Percentiles rank a stretch among this genome's conserved stretches.
Evolutionary conservation across 352 stramenopile species (phyloP).

Genomic region (Phytophthora foliorum): DNA sequence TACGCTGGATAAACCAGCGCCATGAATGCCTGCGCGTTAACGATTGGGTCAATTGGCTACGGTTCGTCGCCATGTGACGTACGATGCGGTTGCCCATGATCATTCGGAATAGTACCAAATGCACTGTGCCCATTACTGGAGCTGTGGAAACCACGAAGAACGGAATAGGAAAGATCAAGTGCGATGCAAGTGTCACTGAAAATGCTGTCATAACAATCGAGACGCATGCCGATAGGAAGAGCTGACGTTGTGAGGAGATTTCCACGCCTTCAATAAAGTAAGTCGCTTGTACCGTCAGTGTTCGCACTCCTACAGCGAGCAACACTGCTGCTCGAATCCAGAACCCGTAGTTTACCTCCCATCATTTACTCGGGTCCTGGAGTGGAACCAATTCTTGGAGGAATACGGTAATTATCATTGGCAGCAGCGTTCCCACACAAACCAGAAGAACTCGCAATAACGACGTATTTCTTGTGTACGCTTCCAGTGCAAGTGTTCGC

Average conservation of each 20-base stretch:
- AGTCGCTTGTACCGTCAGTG: slow-evolving; percentile 3
- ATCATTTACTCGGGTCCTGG: slow-evolving; percentile 5
- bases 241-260: not conserved
- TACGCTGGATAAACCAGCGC: slow-evolving; percentile 17
- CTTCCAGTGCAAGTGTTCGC: slow-evolving; percentile 15
- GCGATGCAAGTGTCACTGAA: not conserved
- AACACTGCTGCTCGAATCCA: slow-evolving; percentile 15
- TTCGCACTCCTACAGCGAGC: not conserved
- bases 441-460: not conserved
- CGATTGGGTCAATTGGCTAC: not conserved
- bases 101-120: not conserved
- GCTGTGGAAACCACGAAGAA: slow-evolving; percentile 5
- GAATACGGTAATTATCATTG: not conserved
- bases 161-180: slow-evolving; percentile 14
- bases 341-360: slow-evolving; percentile 12
- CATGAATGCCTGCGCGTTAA: not conserved
- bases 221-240: not conserved
- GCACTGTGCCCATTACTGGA: not conserved
- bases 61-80: not conserved
- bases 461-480: slow-evolving; percentile 10
- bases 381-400: slow-evolving; percentile 13
- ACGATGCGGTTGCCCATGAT: not conserved
- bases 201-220: not conserved
- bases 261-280: slow-evolving; percentile 10
- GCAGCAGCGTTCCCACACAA: slow-evolving; percentile 10